Evolutionary conservation across 495 filamentous ascomycete species (phyloP).

Genomic region (Xylaria grammica): DNA sequence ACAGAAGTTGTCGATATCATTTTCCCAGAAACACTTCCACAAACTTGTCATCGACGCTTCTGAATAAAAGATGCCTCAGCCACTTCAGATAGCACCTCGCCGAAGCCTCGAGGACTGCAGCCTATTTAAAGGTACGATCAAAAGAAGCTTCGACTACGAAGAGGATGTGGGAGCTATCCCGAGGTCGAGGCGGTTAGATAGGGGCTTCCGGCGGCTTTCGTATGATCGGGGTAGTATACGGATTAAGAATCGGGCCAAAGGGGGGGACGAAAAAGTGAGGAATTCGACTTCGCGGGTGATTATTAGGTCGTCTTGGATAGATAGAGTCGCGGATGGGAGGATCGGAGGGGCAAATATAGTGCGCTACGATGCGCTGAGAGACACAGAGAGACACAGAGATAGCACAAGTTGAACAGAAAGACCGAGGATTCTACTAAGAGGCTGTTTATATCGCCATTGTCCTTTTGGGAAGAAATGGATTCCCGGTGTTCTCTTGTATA

Average conservation of each 20-base stretch:
- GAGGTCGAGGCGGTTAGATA: not conserved
- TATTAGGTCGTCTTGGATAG: not conserved
- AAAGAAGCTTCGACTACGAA: constrained; percentile 41
- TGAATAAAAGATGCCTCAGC: constrained; percentile 53
- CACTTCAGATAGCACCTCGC: constrained; percentile 79
- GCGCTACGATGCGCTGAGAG: not conserved
- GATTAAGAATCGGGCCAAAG: not conserved
- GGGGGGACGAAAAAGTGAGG: not conserved
- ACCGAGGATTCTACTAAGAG: no score
- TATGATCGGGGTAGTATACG: not conserved
- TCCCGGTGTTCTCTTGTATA: no score
- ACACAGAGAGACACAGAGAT: not conserved
- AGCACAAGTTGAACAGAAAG: not conserved
- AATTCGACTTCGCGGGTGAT: constrained; percentile 1
- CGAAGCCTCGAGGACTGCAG: constrained; percentile 80
- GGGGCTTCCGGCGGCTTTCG: not conserved
- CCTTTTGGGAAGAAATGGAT: no score
- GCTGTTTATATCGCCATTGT: not conserved
- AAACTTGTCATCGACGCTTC: constrained; percentile 89
- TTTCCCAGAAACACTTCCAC: constrained; percentile 94
- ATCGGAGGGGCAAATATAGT: constrained; percentile 8
- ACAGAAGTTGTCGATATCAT: constrained; percentile 92
- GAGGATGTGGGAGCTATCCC: not conserved
- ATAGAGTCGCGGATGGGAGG: not conserved
- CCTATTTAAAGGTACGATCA: constrained; percentile 75